phyloP scores from a whole-genome alignment of 2,329 filamentous ascomycete species.

The Fonsecaea erecta region DNA sequence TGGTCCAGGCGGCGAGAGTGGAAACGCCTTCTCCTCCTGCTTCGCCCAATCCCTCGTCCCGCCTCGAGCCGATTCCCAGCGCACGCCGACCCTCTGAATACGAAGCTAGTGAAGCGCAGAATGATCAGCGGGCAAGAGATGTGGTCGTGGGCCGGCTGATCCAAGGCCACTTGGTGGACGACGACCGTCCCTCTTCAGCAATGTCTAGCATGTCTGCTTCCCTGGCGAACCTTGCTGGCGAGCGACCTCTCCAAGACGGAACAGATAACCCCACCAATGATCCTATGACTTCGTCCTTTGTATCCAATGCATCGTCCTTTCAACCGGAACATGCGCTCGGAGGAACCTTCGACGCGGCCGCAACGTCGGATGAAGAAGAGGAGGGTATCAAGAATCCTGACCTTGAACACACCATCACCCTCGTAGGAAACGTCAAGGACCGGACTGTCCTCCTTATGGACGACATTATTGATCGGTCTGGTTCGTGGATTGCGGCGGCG shows the following conservation, averaged over 20 bases:
- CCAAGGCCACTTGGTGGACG: conserved; percentile 93
- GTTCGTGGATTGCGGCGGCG: conserved; percentile 95
- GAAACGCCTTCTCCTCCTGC: conserved; percentile 38
- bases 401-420: conserved; percentile 90
- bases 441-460: conserved; percentile 93
- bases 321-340: conserved; percentile 74
- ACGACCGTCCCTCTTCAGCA: conserved; percentile 82
- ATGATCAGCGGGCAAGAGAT: conserved; percentile 80
- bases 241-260: conserved; percentile 54
- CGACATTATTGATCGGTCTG: conserved; percentile 98
- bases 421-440: conserved; percentile 92
- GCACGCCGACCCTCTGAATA: conserved; percentile 50
- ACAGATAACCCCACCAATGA: conserved; percentile 67
- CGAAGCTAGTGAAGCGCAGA: conserved; percentile 62
- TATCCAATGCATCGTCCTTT: conserved; percentile 79
- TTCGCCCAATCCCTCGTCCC: conserved; percentile 41
- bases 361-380: conserved; percentile 88
- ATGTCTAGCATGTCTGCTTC: conserved; percentile 68
- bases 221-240: conserved; percentile 57
- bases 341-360: conserved; percentile 81
- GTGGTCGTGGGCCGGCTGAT: conserved; percentile 90
- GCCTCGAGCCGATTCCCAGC: conserved; percentile 45
- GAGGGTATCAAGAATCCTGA: conserved; percentile 79
- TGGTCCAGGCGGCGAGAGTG: conserved; percentile 34
- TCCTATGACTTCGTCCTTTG: conserved; percentile 79